phyloP scores from a whole-genome alignment of 441 rosid species.

The Jatropha podagrica region DNA sequence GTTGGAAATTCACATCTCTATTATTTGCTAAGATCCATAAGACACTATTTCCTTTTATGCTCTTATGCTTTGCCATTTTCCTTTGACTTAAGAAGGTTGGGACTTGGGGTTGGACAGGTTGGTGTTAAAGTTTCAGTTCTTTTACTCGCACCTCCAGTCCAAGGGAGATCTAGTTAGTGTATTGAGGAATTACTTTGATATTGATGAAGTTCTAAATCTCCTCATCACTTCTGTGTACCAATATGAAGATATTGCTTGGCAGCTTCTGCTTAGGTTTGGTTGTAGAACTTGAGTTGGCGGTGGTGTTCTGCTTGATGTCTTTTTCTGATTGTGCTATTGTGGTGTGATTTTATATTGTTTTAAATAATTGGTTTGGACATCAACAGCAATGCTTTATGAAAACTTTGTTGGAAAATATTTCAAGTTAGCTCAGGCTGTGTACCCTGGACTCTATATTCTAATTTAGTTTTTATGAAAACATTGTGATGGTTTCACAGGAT shows the following conservation, averaged over 20 bases:
- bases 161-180: neutral
- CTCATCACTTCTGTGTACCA: neutral
- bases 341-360: neutral
- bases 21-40: neutral
- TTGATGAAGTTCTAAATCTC: neutral
- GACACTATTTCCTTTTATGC: neutral
- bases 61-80: neutral
- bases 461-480: neutral
- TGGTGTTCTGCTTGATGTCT: neutral
- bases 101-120: neutral
- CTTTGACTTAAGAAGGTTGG: neutral
- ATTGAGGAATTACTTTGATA: neutral
- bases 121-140: conserved; percentile 1
- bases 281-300: neutral
- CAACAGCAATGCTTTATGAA: neutral
- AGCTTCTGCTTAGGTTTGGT: neutral
- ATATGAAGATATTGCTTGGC: conserved; percentile 1
- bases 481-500: conserved; percentile 2
- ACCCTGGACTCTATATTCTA: neutral
- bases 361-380: neutral
- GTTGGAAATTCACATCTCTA: neutral
- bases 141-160: neutral
- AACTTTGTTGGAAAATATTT: neutral
- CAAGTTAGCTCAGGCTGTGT: neutral
- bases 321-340: neutral